Conservation (phyloP, 352 stramenopile genomes). For the Phytopythium delawarense region DNA sequence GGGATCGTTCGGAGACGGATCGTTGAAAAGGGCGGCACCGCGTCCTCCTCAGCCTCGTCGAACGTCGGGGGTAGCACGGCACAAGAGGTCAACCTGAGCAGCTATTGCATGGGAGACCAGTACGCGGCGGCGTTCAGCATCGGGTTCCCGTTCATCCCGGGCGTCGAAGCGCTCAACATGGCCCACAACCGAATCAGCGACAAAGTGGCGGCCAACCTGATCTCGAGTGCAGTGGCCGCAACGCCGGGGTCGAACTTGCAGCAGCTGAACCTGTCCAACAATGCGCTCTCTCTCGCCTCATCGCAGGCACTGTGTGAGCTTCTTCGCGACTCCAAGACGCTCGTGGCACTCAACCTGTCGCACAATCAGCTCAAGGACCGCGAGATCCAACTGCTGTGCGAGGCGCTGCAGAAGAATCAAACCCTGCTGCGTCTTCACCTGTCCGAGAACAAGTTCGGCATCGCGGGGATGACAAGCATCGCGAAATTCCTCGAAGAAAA, state of each 20-base stretch:
- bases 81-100: slow-evolving; percentile 70
- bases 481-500: slow-evolving; percentile 74
- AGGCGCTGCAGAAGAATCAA: slow-evolving; percentile 69
- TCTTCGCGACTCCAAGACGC: slow-evolving; percentile 38
- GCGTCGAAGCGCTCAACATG: slow-evolving; percentile 67
- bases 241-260: slow-evolving; percentile 27
- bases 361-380: slow-evolving; percentile 61
- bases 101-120: slow-evolving; percentile 60
- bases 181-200: slow-evolving; percentile 70
- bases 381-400: slow-evolving; percentile 64
- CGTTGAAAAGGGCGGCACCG: slow-evolving; percentile 37
- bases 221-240: slow-evolving; percentile 22
- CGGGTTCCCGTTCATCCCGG: slow-evolving; percentile 55
- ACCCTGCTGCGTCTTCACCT: slow-evolving; percentile 57
- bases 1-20: slow-evolving; percentile 54
- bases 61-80: slow-evolving; percentile 33
- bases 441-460: slow-evolving; percentile 71
- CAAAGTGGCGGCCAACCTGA: slow-evolving; percentile 43
- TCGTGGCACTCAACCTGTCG: slow-evolving; percentile 59
- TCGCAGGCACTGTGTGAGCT: slow-evolving; percentile 37
- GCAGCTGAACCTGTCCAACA: slow-evolving; percentile 66
- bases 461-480: slow-evolving; percentile 53
- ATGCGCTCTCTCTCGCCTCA: slow-evolving; percentile 33
- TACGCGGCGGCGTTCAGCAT: slow-evolving; percentile 58
- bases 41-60: slow-evolving; percentile 20